phyloP scores from a whole-genome alignment of 192 early-diverging fungal genomes.

The Coemansia sp. region DNA sequence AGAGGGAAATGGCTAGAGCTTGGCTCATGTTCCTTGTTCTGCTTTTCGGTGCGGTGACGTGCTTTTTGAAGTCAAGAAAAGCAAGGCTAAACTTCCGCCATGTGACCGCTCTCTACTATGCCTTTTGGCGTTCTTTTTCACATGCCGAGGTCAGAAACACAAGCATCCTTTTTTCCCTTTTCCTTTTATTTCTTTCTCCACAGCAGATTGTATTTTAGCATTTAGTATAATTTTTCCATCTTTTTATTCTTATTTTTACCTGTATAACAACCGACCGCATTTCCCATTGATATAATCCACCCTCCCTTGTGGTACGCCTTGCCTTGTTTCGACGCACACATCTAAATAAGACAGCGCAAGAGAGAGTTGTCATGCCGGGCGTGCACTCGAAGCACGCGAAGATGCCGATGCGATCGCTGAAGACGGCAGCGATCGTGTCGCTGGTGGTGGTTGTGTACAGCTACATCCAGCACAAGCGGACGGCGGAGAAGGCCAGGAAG shows the following conservation, averaged over 20 bases:
- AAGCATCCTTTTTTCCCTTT: background rate
- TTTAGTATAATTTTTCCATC: too few relatives aligned
- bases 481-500: slow-evolving; percentile 45
- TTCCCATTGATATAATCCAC: too few relatives aligned
- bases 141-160: background rate
- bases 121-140: background rate
- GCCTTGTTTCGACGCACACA: background rate
- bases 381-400: slow-evolving; percentile 26
- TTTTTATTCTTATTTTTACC: too few relatives aligned
- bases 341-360: background rate
- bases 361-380: slow-evolving; percentile 16
- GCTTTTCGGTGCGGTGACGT: too few relatives aligned
- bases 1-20: too few relatives aligned
- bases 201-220: background rate
- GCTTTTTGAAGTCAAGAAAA: too few relatives aligned
- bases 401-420: slow-evolving; percentile 35
- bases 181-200: background rate
- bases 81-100: background rate
- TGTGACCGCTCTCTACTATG: background rate
- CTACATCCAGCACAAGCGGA: slow-evolving; percentile 41
- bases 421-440: slow-evolving; percentile 37
- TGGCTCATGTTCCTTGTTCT: too few relatives aligned
- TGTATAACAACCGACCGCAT: too few relatives aligned
- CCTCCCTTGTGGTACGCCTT: too few relatives aligned
- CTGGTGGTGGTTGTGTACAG: slow-evolving; percentile 45